Evolutionary conservation across 2,329 filamentous ascomycete genomes (phyloP).

Genomic region (Penicillium sp.): DNA sequence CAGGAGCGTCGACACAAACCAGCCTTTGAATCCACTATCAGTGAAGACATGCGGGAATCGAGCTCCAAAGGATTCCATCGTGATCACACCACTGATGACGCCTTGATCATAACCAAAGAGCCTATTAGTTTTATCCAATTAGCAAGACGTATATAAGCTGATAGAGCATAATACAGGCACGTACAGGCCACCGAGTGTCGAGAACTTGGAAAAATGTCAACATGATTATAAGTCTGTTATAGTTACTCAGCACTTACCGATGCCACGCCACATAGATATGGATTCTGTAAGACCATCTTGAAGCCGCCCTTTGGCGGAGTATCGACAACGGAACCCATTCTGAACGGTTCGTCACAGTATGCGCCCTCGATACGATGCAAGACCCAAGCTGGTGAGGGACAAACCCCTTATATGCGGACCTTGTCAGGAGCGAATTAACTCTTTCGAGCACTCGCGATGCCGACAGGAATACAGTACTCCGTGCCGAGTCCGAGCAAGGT

Average conservation of each 20-base stretch:
- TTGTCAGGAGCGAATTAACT: neutral
- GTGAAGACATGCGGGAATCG: slow-evolving; percentile 46
- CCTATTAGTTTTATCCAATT: neutral
- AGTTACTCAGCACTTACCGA: slow-evolving; percentile 34
- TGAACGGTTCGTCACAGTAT: neutral
- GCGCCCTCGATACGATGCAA: neutral
- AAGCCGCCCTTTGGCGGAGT: slow-evolving; percentile 28
- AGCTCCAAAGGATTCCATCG: slow-evolving; percentile 52
- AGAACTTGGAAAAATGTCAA: slow-evolving; percentile 34
- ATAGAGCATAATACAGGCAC: neutral
- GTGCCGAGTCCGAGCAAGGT: slow-evolving; percentile 9
- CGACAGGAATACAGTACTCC: slow-evolving; percentile 26
- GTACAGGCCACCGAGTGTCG: slow-evolving; percentile 46
- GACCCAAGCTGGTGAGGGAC: neutral
- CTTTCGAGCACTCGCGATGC: neutral
- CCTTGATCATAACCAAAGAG: slow-evolving; percentile 58
- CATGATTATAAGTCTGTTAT: neutral
- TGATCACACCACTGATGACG: slow-evolving; percentile 53
- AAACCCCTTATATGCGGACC: slow-evolving; percentile 8
- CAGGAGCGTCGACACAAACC: slow-evolving; percentile 57
- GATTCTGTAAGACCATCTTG: slow-evolving; percentile 42
- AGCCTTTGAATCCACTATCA: slow-evolving; percentile 56
- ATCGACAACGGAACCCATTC: slow-evolving; percentile 24
- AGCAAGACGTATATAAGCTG: neutral
- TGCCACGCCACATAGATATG: slow-evolving; percentile 51